Evolutionary conservation across 148 eudicot genomes (phyloP), one percentile per base, ranked within the genome.

Genomic region (Persicaria maculosa): DNA sequence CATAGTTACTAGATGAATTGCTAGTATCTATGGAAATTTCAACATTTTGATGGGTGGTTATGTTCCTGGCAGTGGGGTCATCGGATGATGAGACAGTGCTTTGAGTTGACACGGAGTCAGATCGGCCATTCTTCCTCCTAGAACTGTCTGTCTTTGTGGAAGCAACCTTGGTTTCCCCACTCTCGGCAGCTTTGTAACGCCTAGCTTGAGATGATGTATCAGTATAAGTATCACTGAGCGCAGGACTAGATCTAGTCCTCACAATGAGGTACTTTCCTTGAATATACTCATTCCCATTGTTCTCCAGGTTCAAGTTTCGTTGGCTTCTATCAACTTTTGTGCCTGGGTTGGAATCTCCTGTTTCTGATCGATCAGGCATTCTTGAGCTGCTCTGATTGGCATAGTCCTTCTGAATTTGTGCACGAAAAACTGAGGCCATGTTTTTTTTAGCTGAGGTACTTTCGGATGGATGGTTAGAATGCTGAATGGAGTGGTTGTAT

Each of bases 161-260:
- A 72, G 71, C 74, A 61, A 71, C 59, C 61, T 84, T 90, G 14
- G 19, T 47, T 77, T 84, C 86, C 75, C 72, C 80, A 86, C 74
- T 84, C 59, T 87, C 89, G 50, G 79, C 67, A 61, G 80, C 76
- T 81, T 79, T 86, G 68, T 62, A 71, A 50, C 14, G 82, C 69
- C 84, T 80, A 74, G 71, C 72, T 76, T 76, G 86, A 78, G 85
- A 84, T 71, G 86, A 78, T 22, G 72, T 75, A 68, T 81, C 91
- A 76, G 73, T 57, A 52, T 80, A 84, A 20, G 82, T 44, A 57
- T 91, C 87, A n/a, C 88, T 86, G 22, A 93, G 92, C 79, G 91
- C 95, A 43, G 98, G 98, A 80, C 94, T 89, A 50, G 97, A 93
- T 36, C 82, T 84, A 71, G 97, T 93, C 83, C 97, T 83, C 2